A percentile compares a stretch with the other conserved stretches of the same genome.
Conservation (phyloP, 164 flowering plant species). For the Houttuynia cordata region DNA sequence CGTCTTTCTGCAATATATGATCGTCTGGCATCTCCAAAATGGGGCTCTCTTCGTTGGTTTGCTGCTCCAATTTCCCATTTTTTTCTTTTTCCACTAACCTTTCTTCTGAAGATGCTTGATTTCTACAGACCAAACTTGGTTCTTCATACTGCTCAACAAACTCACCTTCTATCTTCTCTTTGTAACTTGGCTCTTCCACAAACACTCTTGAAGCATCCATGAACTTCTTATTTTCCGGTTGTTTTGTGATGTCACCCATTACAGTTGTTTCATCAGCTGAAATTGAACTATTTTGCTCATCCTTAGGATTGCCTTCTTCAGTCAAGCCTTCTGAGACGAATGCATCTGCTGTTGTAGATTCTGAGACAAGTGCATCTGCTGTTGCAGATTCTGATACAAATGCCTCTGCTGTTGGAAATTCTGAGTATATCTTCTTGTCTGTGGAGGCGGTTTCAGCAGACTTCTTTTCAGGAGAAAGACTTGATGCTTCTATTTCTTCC, state of each 20-base stretch:
- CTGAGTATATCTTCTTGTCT: not conserved
- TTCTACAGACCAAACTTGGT: no score
- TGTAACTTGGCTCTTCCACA: not conserved
- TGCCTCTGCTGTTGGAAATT: conserved; percentile 5
- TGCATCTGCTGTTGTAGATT: conserved; percentile 4
- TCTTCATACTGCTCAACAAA: conserved; percentile 6
- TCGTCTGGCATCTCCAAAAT: no score
- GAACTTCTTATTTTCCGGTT: not conserved
- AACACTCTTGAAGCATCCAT: not conserved
- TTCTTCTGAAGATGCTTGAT: no score
- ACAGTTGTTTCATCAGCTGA: not conserved
- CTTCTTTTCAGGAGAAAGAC: conserved; percentile 1
- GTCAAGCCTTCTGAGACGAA: not conserved
- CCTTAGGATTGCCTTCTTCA: not conserved
- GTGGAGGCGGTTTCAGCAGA: conserved; percentile 8
- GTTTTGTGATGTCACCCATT: not conserved
- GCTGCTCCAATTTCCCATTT: conserved; percentile 1
- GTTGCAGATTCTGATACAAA: conserved; percentile 1
- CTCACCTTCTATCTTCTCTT: conserved; percentile 4
- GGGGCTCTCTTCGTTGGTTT: no score
- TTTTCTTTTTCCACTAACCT: no score
- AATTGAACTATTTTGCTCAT: not conserved
- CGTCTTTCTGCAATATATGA: no score
- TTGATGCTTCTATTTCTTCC: conserved; percentile 6
- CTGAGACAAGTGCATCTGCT: conserved; percentile 3